phyloP scores from a whole-genome alignment of 164 flowering plant genomes.

The Berberis thunbergii region DNA sequence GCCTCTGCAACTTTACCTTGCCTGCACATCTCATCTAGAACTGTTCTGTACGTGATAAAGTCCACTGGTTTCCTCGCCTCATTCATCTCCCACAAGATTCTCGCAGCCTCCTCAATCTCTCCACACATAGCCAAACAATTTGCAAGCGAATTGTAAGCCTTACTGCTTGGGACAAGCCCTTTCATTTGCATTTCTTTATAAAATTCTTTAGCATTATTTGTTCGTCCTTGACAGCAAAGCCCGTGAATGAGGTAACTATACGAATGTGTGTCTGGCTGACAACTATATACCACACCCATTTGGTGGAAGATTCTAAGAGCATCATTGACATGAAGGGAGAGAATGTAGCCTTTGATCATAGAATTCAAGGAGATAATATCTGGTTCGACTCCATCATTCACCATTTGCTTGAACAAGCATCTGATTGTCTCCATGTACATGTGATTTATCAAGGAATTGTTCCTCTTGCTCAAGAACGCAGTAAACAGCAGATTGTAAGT shows the following conservation, averaged over 20 bases:
- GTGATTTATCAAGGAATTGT: constrained; percentile 57
- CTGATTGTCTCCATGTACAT: constrained; percentile 76
- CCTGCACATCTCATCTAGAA: constrained; percentile 64
- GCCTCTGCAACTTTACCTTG: constrained; percentile 41
- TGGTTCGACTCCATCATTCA: constrained; percentile 76
- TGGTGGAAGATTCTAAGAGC: constrained; percentile 85
- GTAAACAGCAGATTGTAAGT: constrained; percentile 72
- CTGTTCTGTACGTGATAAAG: constrained; percentile 60
- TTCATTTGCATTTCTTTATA: constrained; percentile 57
- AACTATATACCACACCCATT: constrained; percentile 58
- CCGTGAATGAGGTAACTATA: constrained; percentile 78
- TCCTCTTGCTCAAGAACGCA: constrained; percentile 57
- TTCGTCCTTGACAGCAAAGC: constrained; percentile 75
- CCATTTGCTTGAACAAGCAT: constrained; percentile 73
- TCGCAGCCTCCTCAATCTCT: constrained; percentile 67
- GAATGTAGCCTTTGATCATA: constrained; percentile 83
- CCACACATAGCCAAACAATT: constrained; percentile 76
- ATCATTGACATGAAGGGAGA: constrained; percentile 77
- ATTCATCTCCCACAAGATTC: constrained; percentile 64
- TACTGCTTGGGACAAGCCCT: constrained; percentile 58
- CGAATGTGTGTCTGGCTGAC: constrained; percentile 56
- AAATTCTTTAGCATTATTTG: constrained; percentile 63
- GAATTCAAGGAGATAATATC: constrained; percentile 68
- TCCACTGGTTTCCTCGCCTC: constrained; percentile 39
- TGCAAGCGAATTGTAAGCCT: constrained; percentile 72